phyloP scores from a whole-genome alignment of 495 filamentous ascomycete species.

The Neurospora sp. region DNA sequence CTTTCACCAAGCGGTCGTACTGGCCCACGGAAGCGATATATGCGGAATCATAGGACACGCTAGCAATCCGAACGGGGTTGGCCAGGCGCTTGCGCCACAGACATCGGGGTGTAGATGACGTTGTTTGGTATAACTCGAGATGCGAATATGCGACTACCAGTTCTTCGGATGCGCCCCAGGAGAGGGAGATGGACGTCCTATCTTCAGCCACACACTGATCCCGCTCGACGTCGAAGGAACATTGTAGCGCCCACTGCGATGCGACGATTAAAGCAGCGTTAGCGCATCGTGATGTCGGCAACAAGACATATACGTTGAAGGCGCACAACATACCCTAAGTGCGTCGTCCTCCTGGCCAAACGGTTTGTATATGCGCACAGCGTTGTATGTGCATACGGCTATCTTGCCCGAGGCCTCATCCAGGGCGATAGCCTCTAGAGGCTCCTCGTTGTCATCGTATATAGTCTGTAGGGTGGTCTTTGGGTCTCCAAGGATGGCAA shows the following conservation, averaged over 20 bases:
- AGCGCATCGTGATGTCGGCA: neutral
- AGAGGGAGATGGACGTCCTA: conserved; percentile 50
- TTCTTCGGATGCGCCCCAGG: conserved; percentile 79
- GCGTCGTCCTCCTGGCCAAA: conserved; percentile 60
- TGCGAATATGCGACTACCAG: conserved; percentile 64
- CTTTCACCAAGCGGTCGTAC: conserved; percentile 77
- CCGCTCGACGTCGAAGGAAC: conserved; percentile 27
- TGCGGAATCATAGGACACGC: conserved; percentile 75
- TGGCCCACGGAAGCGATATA: conserved; percentile 74
- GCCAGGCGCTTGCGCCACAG: conserved; percentile 70
- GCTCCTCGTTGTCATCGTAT: conserved; percentile 67
- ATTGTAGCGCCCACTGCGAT: conserved; percentile 41
- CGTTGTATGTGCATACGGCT: conserved; percentile 54
- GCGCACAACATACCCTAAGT: conserved; percentile 44
- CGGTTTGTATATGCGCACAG: conserved; percentile 70
- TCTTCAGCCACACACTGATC: conserved; percentile 19
- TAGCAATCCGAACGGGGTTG: conserved; percentile 63
- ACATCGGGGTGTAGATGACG: conserved; percentile 37
- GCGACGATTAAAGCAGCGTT: conserved; percentile 35
- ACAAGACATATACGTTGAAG: neutral
- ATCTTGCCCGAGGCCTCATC: conserved; percentile 81
- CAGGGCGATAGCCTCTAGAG: conserved; percentile 63
- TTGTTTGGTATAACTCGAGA: conserved; percentile 58
- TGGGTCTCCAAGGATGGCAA: conserved; percentile 70
- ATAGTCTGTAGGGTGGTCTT: conserved; percentile 78